Evolutionary conservation across 2,329 filamentous ascomycete genomes (phyloP).

Genomic region (Didymellaceae sp.): DNA sequence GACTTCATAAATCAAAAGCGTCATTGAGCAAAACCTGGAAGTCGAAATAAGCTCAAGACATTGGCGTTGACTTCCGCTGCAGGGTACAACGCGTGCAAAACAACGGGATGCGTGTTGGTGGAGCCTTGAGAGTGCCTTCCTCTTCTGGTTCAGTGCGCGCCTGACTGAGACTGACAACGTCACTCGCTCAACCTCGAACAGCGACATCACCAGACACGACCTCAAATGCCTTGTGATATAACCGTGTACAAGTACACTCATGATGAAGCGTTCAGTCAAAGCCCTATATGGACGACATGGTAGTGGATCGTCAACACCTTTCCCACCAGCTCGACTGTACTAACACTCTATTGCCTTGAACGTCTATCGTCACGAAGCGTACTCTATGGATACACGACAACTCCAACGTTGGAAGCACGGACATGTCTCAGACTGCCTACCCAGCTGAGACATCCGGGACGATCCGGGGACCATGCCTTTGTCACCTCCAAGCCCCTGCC

Average conservation of each 20-base stretch:
- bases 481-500: conserved; percentile 1
- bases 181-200: conserved; percentile 4
- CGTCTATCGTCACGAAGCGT: no score
- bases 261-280: no score
- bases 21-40: background rate
- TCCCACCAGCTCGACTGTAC: no score
- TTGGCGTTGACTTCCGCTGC: conserved; percentile 28
- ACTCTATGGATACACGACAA: no score
- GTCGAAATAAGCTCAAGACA: conserved; percentile 34
- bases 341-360: no score
- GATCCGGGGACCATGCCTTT: background rate
- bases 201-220: background rate
- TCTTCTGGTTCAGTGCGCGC: conserved; percentile 22
- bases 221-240: background rate
- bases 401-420: no score
- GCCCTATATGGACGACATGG: no score
- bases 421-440: no score
- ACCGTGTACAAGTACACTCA: background rate
- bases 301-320: no score
- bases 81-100: conserved; percentile 21
- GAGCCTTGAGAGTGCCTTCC: conserved; percentile 30
- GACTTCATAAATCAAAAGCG: background rate
- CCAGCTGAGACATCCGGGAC: no score
- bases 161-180: conserved; percentile 16
- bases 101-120: conserved; percentile 27